Conservation (phyloP, 257 asterid genomes). For the Gentiana dahurica region DNA sequence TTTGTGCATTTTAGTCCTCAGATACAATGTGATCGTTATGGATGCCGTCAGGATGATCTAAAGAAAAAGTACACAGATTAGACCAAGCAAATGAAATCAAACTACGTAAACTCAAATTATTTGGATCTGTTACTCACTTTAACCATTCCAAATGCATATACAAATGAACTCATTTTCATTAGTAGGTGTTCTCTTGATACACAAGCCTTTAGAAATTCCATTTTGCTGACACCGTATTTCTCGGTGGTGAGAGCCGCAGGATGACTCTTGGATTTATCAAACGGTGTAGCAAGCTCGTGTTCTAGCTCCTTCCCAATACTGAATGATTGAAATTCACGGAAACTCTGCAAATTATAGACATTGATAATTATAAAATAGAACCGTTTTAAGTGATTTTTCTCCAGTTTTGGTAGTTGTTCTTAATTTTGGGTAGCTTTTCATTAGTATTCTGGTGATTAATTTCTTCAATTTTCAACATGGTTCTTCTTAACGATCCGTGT, state of each 20-base stretch:
- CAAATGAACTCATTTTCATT: slow-evolving; percentile 17
- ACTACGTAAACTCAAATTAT: slow-evolving; percentile 5
- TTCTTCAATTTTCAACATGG: no score
- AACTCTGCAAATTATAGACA: slow-evolving; percentile 4
- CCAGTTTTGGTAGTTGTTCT: no score
- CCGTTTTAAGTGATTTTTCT: no score
- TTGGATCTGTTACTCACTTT: slow-evolving; percentile 6
- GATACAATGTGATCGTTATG: slow-evolving; percentile 55
- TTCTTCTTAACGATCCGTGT: no score
- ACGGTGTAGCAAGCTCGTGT: slow-evolving; percentile 6
- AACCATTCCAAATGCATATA: slow-evolving; percentile 9
- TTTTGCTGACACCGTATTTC: slow-evolving; percentile 7
- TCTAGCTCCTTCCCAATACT: slow-evolving; percentile 5
- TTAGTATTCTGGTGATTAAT: no score
- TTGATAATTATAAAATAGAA: no score
- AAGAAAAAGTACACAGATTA: slow-evolving; percentile 3
- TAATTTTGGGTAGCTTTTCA: no score
- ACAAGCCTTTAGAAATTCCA: slow-evolving; percentile 17
- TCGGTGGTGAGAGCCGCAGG: slow-evolving; percentile 8
- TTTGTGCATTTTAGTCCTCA: slow-evolving; percentile 42
- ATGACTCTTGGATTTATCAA: slow-evolving; percentile 10
- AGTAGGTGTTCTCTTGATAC: slow-evolving; percentile 14
- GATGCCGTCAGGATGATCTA: slow-evolving; percentile 54
- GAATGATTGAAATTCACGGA: slow-evolving; percentile 8
- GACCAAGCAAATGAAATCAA: neutral